phyloP scores from a whole-genome alignment of 1,284 basidiomycete species.

The Ganoderma sinense region DNA sequence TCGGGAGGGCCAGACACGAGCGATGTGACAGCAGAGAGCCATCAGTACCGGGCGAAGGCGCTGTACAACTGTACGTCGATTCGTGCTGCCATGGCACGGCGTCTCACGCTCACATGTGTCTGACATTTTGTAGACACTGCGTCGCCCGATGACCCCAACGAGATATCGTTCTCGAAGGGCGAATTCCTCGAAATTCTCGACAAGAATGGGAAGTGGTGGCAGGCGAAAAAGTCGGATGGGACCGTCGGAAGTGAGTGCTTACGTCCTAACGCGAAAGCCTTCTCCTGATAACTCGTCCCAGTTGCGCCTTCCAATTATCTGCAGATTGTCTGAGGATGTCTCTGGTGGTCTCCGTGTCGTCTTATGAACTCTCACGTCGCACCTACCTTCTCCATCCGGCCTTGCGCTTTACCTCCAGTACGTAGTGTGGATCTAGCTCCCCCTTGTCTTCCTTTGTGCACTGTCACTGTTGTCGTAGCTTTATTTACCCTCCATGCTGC shows the following conservation, averaged over 20 bases:
- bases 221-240: slow-evolving; percentile 88
- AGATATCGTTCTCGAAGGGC: slow-evolving; percentile 94
- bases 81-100: background rate
- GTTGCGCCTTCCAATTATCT: slow-evolving; percentile 87
- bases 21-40: slow-evolving; percentile 46
- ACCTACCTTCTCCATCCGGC: slow-evolving; percentile 13
- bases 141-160: slow-evolving; percentile 93
- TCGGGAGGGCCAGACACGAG: slow-evolving; percentile 28
- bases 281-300: slow-evolving; percentile 41
- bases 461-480: slow-evolving; percentile 29
- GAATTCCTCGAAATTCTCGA: slow-evolving; percentile 95
- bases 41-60: slow-evolving; percentile 83
- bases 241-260: slow-evolving; percentile 76
- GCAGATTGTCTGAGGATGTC: slow-evolving; percentile 62
- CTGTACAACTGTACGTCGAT: slow-evolving; percentile 81
- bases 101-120: slow-evolving; percentile 8
- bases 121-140: slow-evolving; percentile 73
- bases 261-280: background rate
- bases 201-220: slow-evolving; percentile 96
- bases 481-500: slow-evolving; percentile 27
- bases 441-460: slow-evolving; percentile 10
- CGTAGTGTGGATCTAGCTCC: slow-evolving; percentile 21
- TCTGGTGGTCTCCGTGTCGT: slow-evolving; percentile 16
- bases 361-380: slow-evolving; percentile 33
- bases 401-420: slow-evolving; percentile 6